Conservation (phyloP, 2,329 filamentous ascomycete species). For the Alternaria ethzedia region DNA sequence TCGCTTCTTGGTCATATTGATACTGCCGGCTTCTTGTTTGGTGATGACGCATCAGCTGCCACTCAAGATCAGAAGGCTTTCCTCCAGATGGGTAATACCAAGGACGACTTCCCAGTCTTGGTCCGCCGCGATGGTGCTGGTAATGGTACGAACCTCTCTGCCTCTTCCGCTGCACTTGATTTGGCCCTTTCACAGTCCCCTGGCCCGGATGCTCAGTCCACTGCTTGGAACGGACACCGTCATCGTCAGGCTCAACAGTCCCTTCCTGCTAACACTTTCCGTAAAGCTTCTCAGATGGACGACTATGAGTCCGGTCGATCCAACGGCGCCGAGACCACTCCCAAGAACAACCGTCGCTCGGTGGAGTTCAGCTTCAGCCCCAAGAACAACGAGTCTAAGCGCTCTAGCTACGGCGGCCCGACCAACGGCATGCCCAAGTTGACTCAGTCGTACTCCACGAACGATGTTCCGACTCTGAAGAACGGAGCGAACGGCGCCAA, state of each 20-base stretch:
- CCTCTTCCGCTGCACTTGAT: conserved; percentile 81
- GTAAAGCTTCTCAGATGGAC: conserved; percentile 48
- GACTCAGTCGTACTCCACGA: conserved; percentile 87
- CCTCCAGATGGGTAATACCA: conserved; percentile 73
- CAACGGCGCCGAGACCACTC: conserved; percentile 51
- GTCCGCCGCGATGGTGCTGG: conserved; percentile 67
- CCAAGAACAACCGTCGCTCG: conserved; percentile 56
- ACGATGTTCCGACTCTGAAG: conserved; percentile 87
- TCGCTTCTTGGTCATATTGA: conserved; percentile 78
- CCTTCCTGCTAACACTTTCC: conserved; percentile 62
- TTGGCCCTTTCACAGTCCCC: conserved; percentile 74
- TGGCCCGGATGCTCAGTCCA: conserved; percentile 61
- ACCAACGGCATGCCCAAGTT: conserved; percentile 72
- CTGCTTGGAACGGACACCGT: conserved; percentile 69
- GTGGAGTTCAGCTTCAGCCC: conserved; percentile 54
- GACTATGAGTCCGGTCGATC: conserved; percentile 41
- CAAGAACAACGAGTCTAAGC: conserved; percentile 50
- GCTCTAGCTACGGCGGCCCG: conserved; percentile 60
- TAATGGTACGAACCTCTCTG: conserved; percentile 71
- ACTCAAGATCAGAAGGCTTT: conserved; percentile 73
- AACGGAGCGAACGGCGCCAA: conserved; percentile 56
- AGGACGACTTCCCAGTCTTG: conserved; percentile 88
- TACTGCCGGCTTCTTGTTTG: conserved; percentile 84
- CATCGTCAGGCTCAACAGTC: conserved; percentile 70
- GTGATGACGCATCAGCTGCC: conserved; percentile 63